Evolutionary conservation across 371 early-diverging fungal genomes (phyloP), one percentile per base, ranked within the genome.

Genomic region (Mucor irregularis): DNA sequence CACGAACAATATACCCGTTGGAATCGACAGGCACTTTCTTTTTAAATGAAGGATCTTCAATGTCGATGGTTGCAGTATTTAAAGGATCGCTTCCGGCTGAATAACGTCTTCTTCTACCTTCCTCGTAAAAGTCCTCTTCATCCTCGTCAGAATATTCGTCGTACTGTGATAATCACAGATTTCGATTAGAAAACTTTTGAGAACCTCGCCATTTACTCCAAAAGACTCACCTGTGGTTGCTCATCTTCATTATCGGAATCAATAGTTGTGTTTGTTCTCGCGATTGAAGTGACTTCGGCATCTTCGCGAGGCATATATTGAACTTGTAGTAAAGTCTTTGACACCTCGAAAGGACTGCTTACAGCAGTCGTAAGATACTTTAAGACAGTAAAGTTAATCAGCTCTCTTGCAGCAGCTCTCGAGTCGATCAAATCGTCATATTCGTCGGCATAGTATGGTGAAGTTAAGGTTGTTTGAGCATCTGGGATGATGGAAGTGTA

Each of bases 321-420:
- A n/a, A 91, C 88, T 70, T 92, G 92, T 39, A 91, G 62, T 19
- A 95, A 65, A 7, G 90, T 93, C 47, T 85, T 86, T 2, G 85
- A 83, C 2, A 86, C 84, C 56, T 86, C 90, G 56, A 91, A 89
- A 0, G 94, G 95, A 11, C 83, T 80, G 11, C 85, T 75, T 6
- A 89, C 43, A 44, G 89, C 86, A 0, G 84, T 74, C 0, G 88
- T 82, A 9, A 90, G 53, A 52, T 74, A 90, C 61, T 90, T 84
- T 14, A 88, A 54, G 4, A 87, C 73, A 0, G 88, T 85, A 65
- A 83, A 87, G 57, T 79, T 82, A 52, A 82, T 64, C 3, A 89
- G 68, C 59, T 86, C 86, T 43, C 74, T 73, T 5, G 84, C 80
- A 8, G 84, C 81, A 10, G 66, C 73, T 29, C 67, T 70, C 2